Evolutionary conservation across 306 rosid genomes (phyloP), one percentile per base, ranked within the genome.

Genomic region (Psophocarpus tetragonolobus): DNA sequence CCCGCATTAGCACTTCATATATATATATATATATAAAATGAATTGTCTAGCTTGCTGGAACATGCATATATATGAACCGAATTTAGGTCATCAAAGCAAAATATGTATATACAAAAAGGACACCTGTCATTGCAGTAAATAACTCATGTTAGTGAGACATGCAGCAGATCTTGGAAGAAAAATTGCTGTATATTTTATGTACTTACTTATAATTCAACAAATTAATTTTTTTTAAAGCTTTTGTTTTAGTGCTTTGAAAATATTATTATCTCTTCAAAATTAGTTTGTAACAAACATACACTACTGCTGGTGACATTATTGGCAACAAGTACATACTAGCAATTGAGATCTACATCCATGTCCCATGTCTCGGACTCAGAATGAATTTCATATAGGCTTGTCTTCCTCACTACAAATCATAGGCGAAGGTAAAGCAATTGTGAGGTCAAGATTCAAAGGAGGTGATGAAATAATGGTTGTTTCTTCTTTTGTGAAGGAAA

Each of bases 341-440:
- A 69, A 27, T 78, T 78, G 62, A 78, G 77, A 70, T 78, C 82
- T 58, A 78, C 57, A 64, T 65, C 77, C 78, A 76, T 51, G 39
- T 76, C 81, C 68, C 23, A 38, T 8, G 68, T 26, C 26, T 44
- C 3, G 38, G 67, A 39, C 47, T 74, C 73, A 6, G 68, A 80
- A 64, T 53, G 68, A 80, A 64, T 53, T 68, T 30, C 75, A 80
- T 17, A 6, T 24, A 2, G 66, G 41, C 23, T 71, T 72, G 42
- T 76, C 74, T 38, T 76, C 70, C 48, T 29, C 74, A 29, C 20
- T 27, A 21, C 30, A 32, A 38, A 78, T 36, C 15, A 26, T 15
- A 17, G 82, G 54, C 1, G 78, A 62, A 80, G 90, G 89, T 60
- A 87, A 85, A 14, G 93, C 93, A 78, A 89, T 89, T 58, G 86